These are phyloP conservation scores for Rutstroemia sp. DNA, from an alignment of 2,329 filamentous ascomycete species.

Conservation along the genomic window DNA sequence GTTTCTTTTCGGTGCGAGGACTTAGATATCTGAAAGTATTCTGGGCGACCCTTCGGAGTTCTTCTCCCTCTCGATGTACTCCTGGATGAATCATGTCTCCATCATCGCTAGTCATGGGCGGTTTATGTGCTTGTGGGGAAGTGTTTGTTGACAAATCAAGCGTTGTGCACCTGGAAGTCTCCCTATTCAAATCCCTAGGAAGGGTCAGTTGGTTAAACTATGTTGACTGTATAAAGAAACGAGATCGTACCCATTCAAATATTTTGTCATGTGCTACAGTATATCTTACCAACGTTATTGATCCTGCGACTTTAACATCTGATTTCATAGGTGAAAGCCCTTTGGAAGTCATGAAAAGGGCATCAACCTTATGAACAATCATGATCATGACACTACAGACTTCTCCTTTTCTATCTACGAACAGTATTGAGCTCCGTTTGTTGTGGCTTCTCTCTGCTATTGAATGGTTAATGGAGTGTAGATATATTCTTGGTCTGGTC, in stretches of 20 bases:
- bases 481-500: too few species aligned
- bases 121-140: background rate
- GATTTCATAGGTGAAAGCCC: too few species aligned
- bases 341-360: too few species aligned
- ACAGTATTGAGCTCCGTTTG: too few species aligned
- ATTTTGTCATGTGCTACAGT: background rate
- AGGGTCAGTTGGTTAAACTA: constrained; percentile 3
- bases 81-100: constrained; percentile 3
- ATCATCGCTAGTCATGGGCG: constrained; percentile 2
- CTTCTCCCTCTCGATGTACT: background rate
- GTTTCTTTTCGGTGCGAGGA: constrained; percentile 3
- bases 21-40: constrained; percentile 6
- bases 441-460: too few species aligned
- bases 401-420: too few species aligned
- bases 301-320: background rate
- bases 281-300: background rate
- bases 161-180: constrained; percentile 5
- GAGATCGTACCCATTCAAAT: background rate
- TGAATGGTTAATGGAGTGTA: too few species aligned
- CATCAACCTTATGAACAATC: too few species aligned
- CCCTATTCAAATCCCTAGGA: constrained; percentile 7
- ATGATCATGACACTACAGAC: too few species aligned
- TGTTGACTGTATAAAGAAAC: background rate
- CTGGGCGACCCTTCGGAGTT: background rate
- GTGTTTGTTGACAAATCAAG: constrained; percentile 7